These are phyloP conservation scores for Xylariaceae sp. DNA, from an alignment of 2,329 filamentous ascomycete species.

Conservation along the genomic window DNA sequence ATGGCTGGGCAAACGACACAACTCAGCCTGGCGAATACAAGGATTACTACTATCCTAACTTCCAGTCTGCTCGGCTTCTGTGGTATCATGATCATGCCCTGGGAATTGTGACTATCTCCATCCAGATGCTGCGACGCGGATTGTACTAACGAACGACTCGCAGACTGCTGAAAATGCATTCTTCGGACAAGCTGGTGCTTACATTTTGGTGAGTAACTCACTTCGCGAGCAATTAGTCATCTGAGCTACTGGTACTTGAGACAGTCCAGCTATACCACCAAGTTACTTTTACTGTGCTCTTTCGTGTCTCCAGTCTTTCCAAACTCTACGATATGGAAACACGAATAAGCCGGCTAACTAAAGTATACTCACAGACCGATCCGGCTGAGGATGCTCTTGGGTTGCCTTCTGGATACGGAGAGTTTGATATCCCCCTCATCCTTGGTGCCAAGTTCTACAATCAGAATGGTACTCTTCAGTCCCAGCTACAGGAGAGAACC, in stretches of 20 bases:
- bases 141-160: constrained; percentile 19
- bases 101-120: constrained; percentile 24
- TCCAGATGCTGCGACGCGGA: background rate
- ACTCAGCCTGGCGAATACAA: constrained; percentile 51
- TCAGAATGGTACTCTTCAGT: constrained; percentile 45
- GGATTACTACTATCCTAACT: constrained; percentile 57
- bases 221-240: no score
- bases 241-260: no score
- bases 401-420: constrained; percentile 45
- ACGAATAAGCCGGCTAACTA: no score
- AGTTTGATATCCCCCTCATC: constrained; percentile 51
- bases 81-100: constrained; percentile 54
- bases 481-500: constrained; percentile 39
- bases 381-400: constrained; percentile 43
- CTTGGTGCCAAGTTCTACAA: constrained; percentile 50
- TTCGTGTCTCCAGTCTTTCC: no score
- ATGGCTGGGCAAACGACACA: constrained; percentile 54
- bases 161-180: constrained; percentile 53
- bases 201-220: constrained; percentile 37
- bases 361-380: constrained; percentile 35
- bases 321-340: no score
- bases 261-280: no score
- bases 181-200: constrained; percentile 53
- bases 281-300: no score
- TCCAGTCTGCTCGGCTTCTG: constrained; percentile 47